phyloP scores from a whole-genome alignment of 306 rosid genomes.

The Hippophae rhamnoides region DNA sequence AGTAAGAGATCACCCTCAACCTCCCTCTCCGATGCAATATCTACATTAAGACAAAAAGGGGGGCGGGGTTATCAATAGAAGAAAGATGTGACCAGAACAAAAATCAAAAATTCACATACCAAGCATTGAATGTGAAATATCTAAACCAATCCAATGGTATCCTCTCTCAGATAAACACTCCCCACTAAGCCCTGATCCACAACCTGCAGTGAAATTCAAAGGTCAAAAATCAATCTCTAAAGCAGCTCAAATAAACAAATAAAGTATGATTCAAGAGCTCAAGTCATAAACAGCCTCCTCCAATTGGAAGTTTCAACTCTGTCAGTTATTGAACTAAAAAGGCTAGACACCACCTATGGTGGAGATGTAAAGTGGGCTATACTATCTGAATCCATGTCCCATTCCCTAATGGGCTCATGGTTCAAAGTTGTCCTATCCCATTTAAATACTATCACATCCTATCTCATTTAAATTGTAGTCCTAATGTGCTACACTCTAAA shows the following conservation, averaged over 20 bases:
- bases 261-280: neutral
- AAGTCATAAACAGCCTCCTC: too few relatives aligned
- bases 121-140: conserved; percentile 91
- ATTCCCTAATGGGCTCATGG: too few relatives aligned
- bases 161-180: conserved; percentile 68
- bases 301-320: too few relatives aligned
- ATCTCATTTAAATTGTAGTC: too few relatives aligned
- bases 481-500: too few relatives aligned
- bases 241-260: neutral
- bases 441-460: too few relatives aligned
- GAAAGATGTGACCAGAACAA: neutral
- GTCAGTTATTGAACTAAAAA: too few relatives aligned
- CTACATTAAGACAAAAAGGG: conserved; percentile 21
- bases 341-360: too few relatives aligned
- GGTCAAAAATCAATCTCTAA: neutral
- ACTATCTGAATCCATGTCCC: too few relatives aligned
- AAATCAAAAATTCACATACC: conserved; percentile 29
- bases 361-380: too few relatives aligned
- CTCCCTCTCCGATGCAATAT: conserved; percentile 78
- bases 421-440: too few relatives aligned
- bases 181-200: conserved; percentile 95
- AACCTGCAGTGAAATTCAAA: conserved; percentile 38
- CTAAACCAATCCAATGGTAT: conserved; percentile 91
- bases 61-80: neutral
- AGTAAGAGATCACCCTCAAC: conserved; percentile 87